These are phyloP conservation scores for Triglochin maritima DNA, from an alignment of 106 monocot genomes.

Conservation along the genomic window DNA sequence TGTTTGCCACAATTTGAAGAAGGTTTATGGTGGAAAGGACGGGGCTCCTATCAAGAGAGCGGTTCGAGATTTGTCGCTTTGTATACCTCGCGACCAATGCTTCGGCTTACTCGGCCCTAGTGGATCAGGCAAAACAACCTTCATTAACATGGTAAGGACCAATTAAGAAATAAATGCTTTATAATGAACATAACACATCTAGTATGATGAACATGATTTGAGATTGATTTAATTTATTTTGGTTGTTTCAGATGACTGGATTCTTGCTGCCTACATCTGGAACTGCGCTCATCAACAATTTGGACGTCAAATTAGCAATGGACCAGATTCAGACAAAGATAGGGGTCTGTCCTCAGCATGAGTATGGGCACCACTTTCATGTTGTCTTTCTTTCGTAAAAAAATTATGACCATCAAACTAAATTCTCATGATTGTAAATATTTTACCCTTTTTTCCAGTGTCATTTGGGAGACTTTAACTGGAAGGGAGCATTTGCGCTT, in stretches of 20 bases:
- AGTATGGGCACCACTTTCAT: slow-evolving; percentile 38
- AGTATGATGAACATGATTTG: background rate
- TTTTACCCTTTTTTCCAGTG: slow-evolving; percentile 9
- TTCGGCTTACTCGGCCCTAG: slow-evolving; percentile 84
- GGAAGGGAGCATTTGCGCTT: slow-evolving; percentile 69
- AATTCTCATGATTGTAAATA: too few relatives aligned
- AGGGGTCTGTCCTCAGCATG: slow-evolving; percentile 80
- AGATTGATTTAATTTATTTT: background rate
- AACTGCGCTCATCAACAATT: slow-evolving; percentile 40
- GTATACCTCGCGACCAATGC: slow-evolving; percentile 56
- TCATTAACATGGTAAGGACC: slow-evolving; percentile 65
- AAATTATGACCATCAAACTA: too few relatives aligned
- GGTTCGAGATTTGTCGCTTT: slow-evolving; percentile 54
- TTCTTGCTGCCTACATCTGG: slow-evolving; percentile 53
- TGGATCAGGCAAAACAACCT: slow-evolving; percentile 76
- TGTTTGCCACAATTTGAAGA: slow-evolving; percentile 50
- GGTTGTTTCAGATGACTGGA: slow-evolving; percentile 58
- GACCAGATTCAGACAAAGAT: slow-evolving; percentile 51
- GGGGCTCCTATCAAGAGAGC: slow-evolving; percentile 61
- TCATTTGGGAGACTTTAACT: slow-evolving; percentile 76
- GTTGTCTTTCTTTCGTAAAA: too few relatives aligned
- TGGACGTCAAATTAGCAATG: slow-evolving; percentile 41
- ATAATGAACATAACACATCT: background rate
- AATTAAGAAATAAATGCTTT: background rate
- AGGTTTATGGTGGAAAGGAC: slow-evolving; percentile 43